phyloP scores from a whole-genome alignment of 208 protist genomes.

The Crithidia acanthocephali region DNA sequence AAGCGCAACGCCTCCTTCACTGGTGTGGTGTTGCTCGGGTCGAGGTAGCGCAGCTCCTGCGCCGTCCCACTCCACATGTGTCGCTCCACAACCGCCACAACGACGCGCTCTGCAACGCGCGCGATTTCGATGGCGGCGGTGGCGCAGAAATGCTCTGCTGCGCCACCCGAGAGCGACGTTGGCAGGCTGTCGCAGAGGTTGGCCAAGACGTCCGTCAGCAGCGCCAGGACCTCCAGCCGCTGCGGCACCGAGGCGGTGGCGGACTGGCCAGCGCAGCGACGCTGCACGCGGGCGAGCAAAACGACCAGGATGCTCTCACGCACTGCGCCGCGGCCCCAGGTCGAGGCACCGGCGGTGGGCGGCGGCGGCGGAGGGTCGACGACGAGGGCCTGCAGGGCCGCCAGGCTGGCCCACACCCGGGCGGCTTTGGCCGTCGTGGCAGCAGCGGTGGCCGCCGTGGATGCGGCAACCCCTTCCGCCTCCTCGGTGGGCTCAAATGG shows the following conservation, averaged over 20 bases:
- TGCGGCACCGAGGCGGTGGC: slow-evolving; percentile 10
- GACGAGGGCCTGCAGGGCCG: slow-evolving; percentile 17
- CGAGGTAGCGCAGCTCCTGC: slow-evolving; percentile 30
- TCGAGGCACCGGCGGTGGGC: background rate
- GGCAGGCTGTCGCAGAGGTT: slow-evolving; percentile 2
- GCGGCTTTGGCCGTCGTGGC: background rate
- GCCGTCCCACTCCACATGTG: slow-evolving; percentile 24
- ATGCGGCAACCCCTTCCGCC: background rate
- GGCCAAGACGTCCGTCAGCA: slow-evolving; percentile 15
- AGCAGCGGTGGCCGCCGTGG: background rate
- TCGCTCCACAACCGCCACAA: slow-evolving; percentile 4
- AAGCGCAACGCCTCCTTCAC: slow-evolving; percentile 28
- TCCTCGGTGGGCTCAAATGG: too few species aligned
- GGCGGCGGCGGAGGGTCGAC: slow-evolving; percentile 1
- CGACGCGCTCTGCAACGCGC: slow-evolving; percentile 13
- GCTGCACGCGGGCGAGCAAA: slow-evolving; percentile 26
- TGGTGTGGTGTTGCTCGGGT: slow-evolving; percentile 4
- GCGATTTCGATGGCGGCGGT: slow-evolving; percentile 1
- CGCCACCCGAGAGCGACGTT: background rate
- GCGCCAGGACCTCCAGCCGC: slow-evolving; percentile 15
- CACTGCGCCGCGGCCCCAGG: slow-evolving; percentile 6
- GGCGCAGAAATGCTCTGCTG: background rate
- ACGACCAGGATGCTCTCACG: slow-evolving; percentile 20
- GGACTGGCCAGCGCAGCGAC: slow-evolving; percentile 26
- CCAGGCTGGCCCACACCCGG: background rate